Evolutionary conservation across 108 stramenopile genomes (phyloP), one percentile per base, ranked within the genome.

Genomic region (Skeletonema costatum): DNA sequence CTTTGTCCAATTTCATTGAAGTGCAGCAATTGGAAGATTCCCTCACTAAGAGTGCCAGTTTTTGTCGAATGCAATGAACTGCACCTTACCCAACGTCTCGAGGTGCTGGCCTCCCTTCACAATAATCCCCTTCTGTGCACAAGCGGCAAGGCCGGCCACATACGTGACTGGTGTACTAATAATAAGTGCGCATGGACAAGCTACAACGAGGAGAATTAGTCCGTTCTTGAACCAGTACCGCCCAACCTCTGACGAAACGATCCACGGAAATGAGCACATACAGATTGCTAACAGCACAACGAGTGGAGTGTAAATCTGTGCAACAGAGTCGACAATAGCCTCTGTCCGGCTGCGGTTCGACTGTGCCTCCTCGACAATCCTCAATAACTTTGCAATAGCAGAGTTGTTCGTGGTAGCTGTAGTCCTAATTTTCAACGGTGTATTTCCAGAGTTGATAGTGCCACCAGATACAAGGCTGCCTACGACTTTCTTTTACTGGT

Each of bases 151-250:
- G n/a, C 89, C 94, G 35, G 93, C 91, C 10, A 92, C 93, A 74
- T 92, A 92, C 2, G 87, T 71, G 10, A 97, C 91, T 36, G 96
- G 96, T 9, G 96, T 92, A 21, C 86, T 82, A 39, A 95, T 94
- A 58, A 93, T 92, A 32, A 97, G 80, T 10, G 96, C 93, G 66
- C 96, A 92, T 19, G 90, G 90, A 48, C 90, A 92, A 16, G 90
- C 87, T 66, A 92, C 73, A 14, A 92, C 94, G 25, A 97, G 86
- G 21, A 90, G 64, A 62, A 97, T 85, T 30, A 95, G 68, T 19
- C 88, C 93, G 51, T 82, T 86, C 32, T 86, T 7, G 6, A 81
- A 73, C 88, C 89, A 97, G 19, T 78, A 44, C 19, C 67, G 53
- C 7, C 90, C 93, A 46, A 66, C 76, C 51, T 91, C 92, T 1